Conservation (phyloP, 805 yeast species). For the Candida pseudofarinosa region DNA sequence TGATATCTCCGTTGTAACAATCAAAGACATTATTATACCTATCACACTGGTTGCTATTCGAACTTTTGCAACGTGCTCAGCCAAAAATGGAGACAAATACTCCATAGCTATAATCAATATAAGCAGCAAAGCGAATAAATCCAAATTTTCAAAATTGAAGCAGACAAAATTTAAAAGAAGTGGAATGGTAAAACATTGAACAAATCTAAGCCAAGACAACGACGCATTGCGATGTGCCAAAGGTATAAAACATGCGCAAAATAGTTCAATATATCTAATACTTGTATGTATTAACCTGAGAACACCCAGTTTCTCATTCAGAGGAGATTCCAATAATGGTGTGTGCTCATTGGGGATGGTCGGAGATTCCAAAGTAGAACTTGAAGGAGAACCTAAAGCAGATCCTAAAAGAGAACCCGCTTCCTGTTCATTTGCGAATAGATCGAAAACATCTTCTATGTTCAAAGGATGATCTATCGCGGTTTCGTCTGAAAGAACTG, state of each 20-base stretch:
- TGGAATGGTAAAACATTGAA: neutral
- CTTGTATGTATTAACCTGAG: neutral
- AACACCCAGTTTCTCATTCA: slow-evolving; percentile 1
- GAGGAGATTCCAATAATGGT: neutral
- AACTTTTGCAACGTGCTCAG: neutral
- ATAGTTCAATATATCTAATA: slow-evolving; percentile 3
- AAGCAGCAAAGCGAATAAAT: slow-evolving; percentile 7
- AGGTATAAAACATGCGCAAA: slow-evolving; percentile 4
- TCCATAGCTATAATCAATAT: slow-evolving; percentile 2
- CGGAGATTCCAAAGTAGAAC: neutral
- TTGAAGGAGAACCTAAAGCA: neutral
- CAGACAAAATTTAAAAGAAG: slow-evolving; percentile 14
- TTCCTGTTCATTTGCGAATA: slow-evolving; percentile 15
- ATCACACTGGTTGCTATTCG: slow-evolving; percentile 8
- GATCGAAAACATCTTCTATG: slow-evolving; percentile 20
- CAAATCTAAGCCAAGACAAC: neutral
- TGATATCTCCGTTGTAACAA: slow-evolving; percentile 25
- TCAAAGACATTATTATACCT: slow-evolving; percentile 22
- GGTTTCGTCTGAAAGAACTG: neutral
- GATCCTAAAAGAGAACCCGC: neutral
- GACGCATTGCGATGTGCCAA: neutral
- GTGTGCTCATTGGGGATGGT: neutral
- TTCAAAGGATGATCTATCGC: slow-evolving; percentile 12
- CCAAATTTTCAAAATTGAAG: slow-evolving; percentile 9
- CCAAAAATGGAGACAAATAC: slow-evolving; percentile 1